phyloP scores from a whole-genome alignment of 2,329 filamentous ascomycete genomes.

The Mariannaea sp. region DNA sequence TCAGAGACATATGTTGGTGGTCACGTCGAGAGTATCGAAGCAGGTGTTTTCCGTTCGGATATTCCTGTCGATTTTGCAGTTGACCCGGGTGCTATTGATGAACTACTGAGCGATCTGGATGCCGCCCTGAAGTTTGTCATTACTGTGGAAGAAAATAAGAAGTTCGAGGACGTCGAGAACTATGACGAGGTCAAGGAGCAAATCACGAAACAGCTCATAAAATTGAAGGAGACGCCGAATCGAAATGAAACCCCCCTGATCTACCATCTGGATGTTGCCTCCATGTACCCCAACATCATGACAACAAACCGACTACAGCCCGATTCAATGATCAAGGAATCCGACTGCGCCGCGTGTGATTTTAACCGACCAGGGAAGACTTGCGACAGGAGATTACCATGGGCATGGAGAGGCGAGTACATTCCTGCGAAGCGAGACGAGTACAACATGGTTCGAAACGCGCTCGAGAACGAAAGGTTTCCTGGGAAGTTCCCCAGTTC shows the following conservation, averaged over 20 bases:
- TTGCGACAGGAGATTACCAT: conserved; percentile 91
- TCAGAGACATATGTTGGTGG: conserved; percentile 98
- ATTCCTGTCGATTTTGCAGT: conserved; percentile 93
- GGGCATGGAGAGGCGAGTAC: conserved; percentile 98
- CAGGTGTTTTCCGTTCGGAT: conserved; percentile 93
- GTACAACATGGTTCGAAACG: conserved; percentile 98
- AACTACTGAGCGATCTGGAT: conserved; percentile 84
- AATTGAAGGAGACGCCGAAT: conserved; percentile 82
- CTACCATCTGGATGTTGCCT: conserved; percentile 97
- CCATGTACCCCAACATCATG: conserved; percentile 99
- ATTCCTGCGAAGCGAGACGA: conserved; percentile 94
- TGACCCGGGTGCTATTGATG: conserved; percentile 87
- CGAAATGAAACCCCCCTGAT: conserved; percentile 86
- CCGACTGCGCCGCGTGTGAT: conserved; percentile 95
- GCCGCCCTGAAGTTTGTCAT: conserved; percentile 88
- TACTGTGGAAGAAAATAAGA: conserved; percentile 82
- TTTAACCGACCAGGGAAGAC: conserved; percentile 98
- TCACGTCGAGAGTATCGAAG: conserved; percentile 98
- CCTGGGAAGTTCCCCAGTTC: conserved; percentile 76
- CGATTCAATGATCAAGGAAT: conserved; percentile 98
- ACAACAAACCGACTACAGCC: conserved; percentile 97
- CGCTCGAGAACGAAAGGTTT: conserved; percentile 90
- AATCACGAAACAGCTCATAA: conserved; percentile 71
- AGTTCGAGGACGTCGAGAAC: conserved; percentile 76
- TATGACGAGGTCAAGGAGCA: conserved; percentile 85